phyloP scores from a whole-genome alignment of 2,329 filamentous ascomycete genomes.

The Septoria linicola region DNA sequence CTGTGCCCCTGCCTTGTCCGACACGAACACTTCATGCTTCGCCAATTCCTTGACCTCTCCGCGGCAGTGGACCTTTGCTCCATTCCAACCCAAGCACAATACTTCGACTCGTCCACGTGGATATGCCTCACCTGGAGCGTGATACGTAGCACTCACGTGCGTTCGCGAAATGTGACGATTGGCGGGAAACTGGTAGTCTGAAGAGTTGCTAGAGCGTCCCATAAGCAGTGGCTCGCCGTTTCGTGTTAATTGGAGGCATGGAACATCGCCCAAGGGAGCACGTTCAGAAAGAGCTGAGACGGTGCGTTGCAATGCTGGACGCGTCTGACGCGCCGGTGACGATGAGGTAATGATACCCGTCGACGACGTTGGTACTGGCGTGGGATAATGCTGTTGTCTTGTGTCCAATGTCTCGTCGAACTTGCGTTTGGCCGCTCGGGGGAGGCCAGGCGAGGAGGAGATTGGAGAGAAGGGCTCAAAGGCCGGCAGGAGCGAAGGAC shows the following conservation, averaged over 20 bases:
- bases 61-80: slow-evolving; percentile 86
- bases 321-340: slow-evolving; percentile 59
- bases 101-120: slow-evolving; percentile 80
- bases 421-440: slow-evolving; percentile 67
- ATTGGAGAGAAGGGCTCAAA: slow-evolving; percentile 63
- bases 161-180: slow-evolving; percentile 92
- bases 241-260: slow-evolving; percentile 75
- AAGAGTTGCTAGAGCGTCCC: slow-evolving; percentile 91
- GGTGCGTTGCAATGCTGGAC: slow-evolving; percentile 58
- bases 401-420: slow-evolving; percentile 49
- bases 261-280: slow-evolving; percentile 77
- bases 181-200: slow-evolving; percentile 89
- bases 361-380: slow-evolving; percentile 88
- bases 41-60: slow-evolving; percentile 79
- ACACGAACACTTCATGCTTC: slow-evolving; percentile 87
- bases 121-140: slow-evolving; percentile 65
- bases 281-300: slow-evolving; percentile 71
- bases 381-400: slow-evolving; percentile 72
- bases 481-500: slow-evolving; percentile 69
- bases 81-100: slow-evolving; percentile 93
- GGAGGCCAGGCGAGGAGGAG: slow-evolving; percentile 73
- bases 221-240: slow-evolving; percentile 81
- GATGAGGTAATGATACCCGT: slow-evolving; percentile 88
- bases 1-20: slow-evolving; percentile 80
- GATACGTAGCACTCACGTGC: slow-evolving; percentile 84